Percentiles rank a stretch among this genome's conserved stretches.
phyloP scores from a whole-genome alignment of 352 stramenopile species.

The Paralagenidium karlingii region DNA sequence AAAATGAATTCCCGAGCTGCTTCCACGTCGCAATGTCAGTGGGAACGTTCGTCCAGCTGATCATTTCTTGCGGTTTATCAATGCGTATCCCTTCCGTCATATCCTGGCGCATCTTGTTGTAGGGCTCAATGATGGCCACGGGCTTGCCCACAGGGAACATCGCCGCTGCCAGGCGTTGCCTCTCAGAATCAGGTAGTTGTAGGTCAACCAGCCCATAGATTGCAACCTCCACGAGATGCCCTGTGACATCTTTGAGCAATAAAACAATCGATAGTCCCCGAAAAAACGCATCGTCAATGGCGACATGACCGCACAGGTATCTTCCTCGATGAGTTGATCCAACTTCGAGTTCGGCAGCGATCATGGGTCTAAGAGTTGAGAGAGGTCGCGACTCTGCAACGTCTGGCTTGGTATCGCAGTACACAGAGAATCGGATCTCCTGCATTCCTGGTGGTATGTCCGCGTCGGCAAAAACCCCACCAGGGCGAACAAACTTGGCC shows the following conservation, averaged over 20 bases:
- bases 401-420: too few relatives aligned
- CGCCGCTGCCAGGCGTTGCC: slow-evolving; percentile 3
- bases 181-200: too few relatives aligned
- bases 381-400: too few relatives aligned
- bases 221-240: slow-evolving; percentile 13
- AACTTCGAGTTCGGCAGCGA: slow-evolving; percentile 8
- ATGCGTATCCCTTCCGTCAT: slow-evolving; percentile 8
- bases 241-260: slow-evolving; percentile 15
- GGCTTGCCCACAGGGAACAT: slow-evolving; percentile 11
- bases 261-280: too few relatives aligned
- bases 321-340: slow-evolving; percentile 12
- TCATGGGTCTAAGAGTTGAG: slow-evolving; percentile 10
- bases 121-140: slow-evolving; percentile 13
- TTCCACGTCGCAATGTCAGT: slow-evolving; percentile 10
- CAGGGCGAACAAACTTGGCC: slow-evolving; percentile 5
- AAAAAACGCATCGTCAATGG: slow-evolving; percentile 15
- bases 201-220: slow-evolving; percentile 12
- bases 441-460: too few relatives aligned
- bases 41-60: slow-evolving; percentile 7
- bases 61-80: slow-evolving; percentile 7
- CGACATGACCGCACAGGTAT: slow-evolving; percentile 19
- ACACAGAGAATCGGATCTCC: too few relatives aligned
- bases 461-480: slow-evolving; percentile 8
- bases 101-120: slow-evolving; percentile 17
- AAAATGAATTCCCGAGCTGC: slow-evolving; percentile 13